A percentile compares a stretch with the other conserved stretches of the same genome.
Evolutionary conservation across 768 basidiomycete species (phyloP).

Genomic region (Trametes cingulata): DNA sequence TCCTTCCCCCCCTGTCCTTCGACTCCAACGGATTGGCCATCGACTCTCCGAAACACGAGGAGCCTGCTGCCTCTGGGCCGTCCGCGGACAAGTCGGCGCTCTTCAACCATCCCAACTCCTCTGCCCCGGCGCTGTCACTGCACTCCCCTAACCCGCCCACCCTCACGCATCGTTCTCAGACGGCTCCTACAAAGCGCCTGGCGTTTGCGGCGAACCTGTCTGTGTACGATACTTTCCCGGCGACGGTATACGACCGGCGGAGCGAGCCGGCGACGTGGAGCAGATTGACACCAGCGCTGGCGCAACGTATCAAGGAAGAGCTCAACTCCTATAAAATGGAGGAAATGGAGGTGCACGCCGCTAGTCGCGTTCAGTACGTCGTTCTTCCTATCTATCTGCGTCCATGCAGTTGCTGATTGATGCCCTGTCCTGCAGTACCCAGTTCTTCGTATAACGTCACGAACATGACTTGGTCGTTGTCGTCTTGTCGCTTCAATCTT

Average conservation of each 20-base stretch:
- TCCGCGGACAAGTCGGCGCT: slow-evolving; percentile 48
- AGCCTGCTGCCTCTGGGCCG: slow-evolving; percentile 34
- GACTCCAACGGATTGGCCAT: slow-evolving; percentile 39
- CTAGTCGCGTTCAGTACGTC: slow-evolving; percentile 87
- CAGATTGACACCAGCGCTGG: slow-evolving; percentile 89
- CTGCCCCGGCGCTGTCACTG: slow-evolving; percentile 81
- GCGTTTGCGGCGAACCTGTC: slow-evolving; percentile 91
- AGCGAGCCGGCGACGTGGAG: slow-evolving; percentile 98
- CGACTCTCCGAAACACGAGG: slow-evolving; percentile 41
- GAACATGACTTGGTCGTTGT: slow-evolving; percentile 26
- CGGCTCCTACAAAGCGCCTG: slow-evolving; percentile 67
- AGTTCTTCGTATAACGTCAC: slow-evolving; percentile 76
- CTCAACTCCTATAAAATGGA: slow-evolving; percentile 99
- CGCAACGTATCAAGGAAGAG: slow-evolving; percentile 97
- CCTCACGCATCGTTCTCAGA: slow-evolving; percentile 71
- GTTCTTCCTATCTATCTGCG: slow-evolving; percentile 7
- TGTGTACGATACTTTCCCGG: slow-evolving; percentile 95
- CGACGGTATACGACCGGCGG: slow-evolving; percentile 88
- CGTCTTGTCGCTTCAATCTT: slow-evolving; percentile 28
- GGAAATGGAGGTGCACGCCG: slow-evolving; percentile 98
- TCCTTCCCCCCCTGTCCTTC: slow-evolving; percentile 62
- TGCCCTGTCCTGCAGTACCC: slow-evolving; percentile 54
- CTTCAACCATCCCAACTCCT: slow-evolving; percentile 88
- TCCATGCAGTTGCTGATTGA: slow-evolving; percentile 10
- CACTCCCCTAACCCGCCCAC: slow-evolving; percentile 45